Base-by-base conservation (phyloP, 2,329 filamentous ascomycete genomes). In the Botryotinia narcissicola region DNA sequence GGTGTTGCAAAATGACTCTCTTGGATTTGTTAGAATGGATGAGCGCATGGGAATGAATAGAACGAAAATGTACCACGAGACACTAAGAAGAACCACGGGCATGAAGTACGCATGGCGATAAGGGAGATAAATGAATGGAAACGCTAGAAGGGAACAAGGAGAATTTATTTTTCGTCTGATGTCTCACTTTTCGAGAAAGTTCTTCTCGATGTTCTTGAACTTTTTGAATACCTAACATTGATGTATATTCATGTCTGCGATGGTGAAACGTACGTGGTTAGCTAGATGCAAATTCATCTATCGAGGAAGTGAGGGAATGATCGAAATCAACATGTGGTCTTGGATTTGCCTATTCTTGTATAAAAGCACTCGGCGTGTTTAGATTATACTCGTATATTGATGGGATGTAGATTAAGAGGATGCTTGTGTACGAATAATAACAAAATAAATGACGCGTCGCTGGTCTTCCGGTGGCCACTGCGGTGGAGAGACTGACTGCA, bases 111-210 rank as follows among this genome's bases (percentile, higher is more conserved):
- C 60, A 63, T 63, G 60, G 60, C 60, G 60, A 63, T 20, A 63
- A 63, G 60, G 37, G 37, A 18, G 20, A 18, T n/a, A 62, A 40
- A 62, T 62, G 35, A 62, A 40, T 40, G 59, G 59, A 16, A 16
- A 35, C 16, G 25, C 16, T 16, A 32, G 32, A 70, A n/a, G 48
- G 29, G 35, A 63, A 44, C 7, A 29, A 29, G 60, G 60, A 42
- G 60, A 42, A 42, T 63, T 63, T 7, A 20, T 42, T 63, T 63
- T 63, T 63, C 60, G 60, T 63, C 60, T 63, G 60, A 63, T 63
- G 60, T 63, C 40, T 63, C 37, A 63, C 37, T 63, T 44, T 63
- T 63, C 60, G 37, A 63, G 60, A 42, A 62, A n/a, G 37, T 44
- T 42, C 37, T 63, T 42, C 14, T 42, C 18, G 37, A 42, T n/a